Evolutionary conservation across 2,329 filamentous ascomycete species (phyloP).

Genomic region (Colletotrichum orchidophilum): DNA sequence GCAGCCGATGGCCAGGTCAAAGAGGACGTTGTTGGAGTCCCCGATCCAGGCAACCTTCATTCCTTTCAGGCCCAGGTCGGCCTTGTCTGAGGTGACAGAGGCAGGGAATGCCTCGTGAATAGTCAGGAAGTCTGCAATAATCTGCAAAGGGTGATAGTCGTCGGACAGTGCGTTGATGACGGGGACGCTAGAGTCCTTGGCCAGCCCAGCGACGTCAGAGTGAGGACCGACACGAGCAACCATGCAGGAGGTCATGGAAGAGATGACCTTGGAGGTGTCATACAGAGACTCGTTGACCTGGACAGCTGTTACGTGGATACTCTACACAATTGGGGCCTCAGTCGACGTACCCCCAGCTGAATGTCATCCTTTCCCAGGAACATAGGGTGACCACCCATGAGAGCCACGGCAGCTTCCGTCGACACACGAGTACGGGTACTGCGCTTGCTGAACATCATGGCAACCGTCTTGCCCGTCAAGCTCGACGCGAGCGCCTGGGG

Average conservation of each 20-base stretch:
- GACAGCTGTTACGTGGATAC: constrained; percentile 9
- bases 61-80: constrained; percentile 75
- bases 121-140: constrained; percentile 92
- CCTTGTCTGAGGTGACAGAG: constrained; percentile 40
- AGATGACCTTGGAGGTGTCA: constrained; percentile 91
- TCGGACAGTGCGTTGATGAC: constrained; percentile 91
- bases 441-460: constrained; percentile 97
- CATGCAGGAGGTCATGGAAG: constrained; percentile 89
- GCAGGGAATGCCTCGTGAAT: constrained; percentile 80
- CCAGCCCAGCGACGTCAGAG: constrained; percentile 76
- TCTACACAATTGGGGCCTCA: not conserved
- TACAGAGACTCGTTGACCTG: constrained; percentile 93
- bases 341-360: constrained; percentile 79
- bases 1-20: constrained; percentile 88
- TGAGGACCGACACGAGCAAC: constrained; percentile 82
- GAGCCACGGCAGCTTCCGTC: constrained; percentile 88
- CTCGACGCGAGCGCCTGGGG: constrained; percentile 67
- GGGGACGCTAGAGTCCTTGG: constrained; percentile 78
- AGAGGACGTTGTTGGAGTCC: constrained; percentile 96
- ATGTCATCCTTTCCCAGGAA: constrained; percentile 97
- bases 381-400: constrained; percentile 93
- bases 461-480: constrained; percentile 82
- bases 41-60: constrained; percentile 96
- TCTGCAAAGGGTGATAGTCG: constrained; percentile 93
- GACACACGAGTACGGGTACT: constrained; percentile 94